Conservation (phyloP, 176 grass and related monocot species). For the Tillandsia fasciculata region DNA sequence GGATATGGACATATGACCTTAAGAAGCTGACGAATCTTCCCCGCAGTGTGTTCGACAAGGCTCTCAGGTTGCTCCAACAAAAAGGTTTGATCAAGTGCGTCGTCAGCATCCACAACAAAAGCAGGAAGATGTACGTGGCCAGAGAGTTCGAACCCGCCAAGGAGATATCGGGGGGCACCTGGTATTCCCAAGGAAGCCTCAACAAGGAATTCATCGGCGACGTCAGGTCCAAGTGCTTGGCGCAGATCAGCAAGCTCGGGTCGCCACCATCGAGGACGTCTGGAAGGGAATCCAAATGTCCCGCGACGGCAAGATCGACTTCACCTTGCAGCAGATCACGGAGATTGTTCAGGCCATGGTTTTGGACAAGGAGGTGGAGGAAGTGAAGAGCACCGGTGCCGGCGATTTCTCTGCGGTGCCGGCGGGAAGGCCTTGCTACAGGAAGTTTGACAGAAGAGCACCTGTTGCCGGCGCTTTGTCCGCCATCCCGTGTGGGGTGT, state of each 20-base stretch:
- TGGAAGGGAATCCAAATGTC: conserved; percentile 26
- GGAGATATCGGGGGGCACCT: conserved; percentile 49
- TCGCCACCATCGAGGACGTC: conserved; percentile 29
- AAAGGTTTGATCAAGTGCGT: conserved; percentile 38
- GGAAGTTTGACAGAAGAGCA: conserved; percentile 3
- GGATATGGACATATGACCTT: conserved; percentile 27
- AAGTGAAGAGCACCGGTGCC: conserved; percentile 43
- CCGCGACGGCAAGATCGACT: neutral
- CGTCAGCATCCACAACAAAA: conserved; percentile 29
- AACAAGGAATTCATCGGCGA: conserved; percentile 34
- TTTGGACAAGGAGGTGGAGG: conserved; percentile 54
- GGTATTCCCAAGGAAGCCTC: conserved; percentile 52
- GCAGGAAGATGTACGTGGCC: conserved; percentile 56
- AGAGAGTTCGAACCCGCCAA: conserved; percentile 37
- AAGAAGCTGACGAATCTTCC: conserved; percentile 17
- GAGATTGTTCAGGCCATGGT: conserved; percentile 46
- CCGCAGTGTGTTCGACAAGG: conserved; percentile 12
- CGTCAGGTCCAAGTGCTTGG: conserved; percentile 32
- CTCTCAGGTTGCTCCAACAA: conserved; percentile 9
- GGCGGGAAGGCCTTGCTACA: conserved; percentile 38
- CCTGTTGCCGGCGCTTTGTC: conserved; percentile 32
- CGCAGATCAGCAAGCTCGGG: conserved; percentile 35
- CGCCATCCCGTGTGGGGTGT: conserved; percentile 56
- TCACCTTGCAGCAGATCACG: conserved; percentile 28
- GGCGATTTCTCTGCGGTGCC: conserved; percentile 35